These are phyloP conservation scores for Rhodotorula sp. DNA, from an alignment of 1,284 basidiomycete genomes.

Conservation along the genomic window DNA sequence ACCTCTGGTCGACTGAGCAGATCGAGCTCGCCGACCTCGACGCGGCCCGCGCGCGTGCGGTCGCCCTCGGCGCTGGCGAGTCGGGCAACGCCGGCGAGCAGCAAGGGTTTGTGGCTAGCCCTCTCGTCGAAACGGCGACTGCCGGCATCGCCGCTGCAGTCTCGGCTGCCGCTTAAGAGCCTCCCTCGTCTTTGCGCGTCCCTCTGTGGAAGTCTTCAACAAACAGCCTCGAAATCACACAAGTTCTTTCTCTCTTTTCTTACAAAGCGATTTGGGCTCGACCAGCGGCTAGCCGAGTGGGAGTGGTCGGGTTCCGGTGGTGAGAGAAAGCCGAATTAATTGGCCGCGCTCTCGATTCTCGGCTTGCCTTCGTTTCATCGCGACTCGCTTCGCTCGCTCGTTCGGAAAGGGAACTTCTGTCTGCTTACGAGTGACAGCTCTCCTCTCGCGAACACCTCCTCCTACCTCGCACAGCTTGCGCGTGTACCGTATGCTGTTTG, in stretches of 20 bases:
- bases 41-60: slow-evolving; percentile 12
- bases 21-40: slow-evolving; percentile 30
- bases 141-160: slow-evolving; percentile 3
- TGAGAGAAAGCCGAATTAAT: not conserved
- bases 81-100: not conserved
- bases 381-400: not conserved
- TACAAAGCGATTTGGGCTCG: no score
- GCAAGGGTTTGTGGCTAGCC: not conserved
- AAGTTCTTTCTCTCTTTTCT: not conserved
- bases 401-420: not conserved
- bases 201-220: not conserved
- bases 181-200: not conserved
- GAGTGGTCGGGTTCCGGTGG: not conserved
- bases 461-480: not conserved
- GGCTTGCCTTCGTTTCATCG: not conserved
- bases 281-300: not conserved
- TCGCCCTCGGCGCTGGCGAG: not conserved
- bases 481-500: no score
- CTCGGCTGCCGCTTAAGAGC: not conserved
- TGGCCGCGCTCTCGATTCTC: not conserved
- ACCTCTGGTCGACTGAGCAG: slow-evolving; percentile 32
- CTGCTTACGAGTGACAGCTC: no score
- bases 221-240: no score
- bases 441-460: no score
- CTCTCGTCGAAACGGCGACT: slow-evolving; percentile 7